Percentiles rank a stretch among this genome's conserved stretches.
phyloP scores from a whole-genome alignment of 2,329 filamentous ascomycete species.

The Aspergillus texensis region DNA sequence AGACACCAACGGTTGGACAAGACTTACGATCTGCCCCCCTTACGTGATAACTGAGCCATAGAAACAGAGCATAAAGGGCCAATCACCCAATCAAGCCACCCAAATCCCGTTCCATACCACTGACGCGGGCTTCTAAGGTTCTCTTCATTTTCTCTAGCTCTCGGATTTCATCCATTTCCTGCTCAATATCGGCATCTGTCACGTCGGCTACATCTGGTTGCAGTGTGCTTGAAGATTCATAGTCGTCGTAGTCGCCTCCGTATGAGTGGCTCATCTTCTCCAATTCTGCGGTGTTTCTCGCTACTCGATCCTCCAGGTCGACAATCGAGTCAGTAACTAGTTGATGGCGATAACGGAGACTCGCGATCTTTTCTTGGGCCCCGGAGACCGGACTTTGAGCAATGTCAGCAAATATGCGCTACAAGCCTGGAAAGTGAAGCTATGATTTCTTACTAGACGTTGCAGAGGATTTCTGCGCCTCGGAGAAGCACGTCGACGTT shows the following conservation, averaged over 20 bases:
- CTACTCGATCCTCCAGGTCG: slow-evolving; percentile 79
- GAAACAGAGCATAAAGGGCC: background rate
- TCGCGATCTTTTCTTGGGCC: slow-evolving; percentile 73
- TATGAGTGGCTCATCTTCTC: slow-evolving; percentile 68
- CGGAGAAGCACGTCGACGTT: slow-evolving; percentile 83
- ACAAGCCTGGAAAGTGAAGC: background rate
- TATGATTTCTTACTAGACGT: slow-evolving; percentile 67
- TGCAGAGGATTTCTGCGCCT: slow-evolving; percentile 87
- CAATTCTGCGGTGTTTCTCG: slow-evolving; percentile 73
- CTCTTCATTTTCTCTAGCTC: slow-evolving; percentile 67
- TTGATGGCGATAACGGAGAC: slow-evolving; percentile 70
- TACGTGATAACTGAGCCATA: background rate
- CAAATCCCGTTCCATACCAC: slow-evolving; percentile 69
- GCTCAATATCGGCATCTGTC: slow-evolving; percentile 47
- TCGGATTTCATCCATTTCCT: slow-evolving; percentile 57
- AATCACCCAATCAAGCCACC: slow-evolving; percentile 59
- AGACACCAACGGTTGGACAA: background rate
- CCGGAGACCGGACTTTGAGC: slow-evolving; percentile 69
- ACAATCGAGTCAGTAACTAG: slow-evolving; percentile 73
- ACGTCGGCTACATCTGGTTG: slow-evolving; percentile 30
- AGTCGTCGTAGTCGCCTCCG: slow-evolving; percentile 58
- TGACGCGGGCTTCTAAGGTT: slow-evolving; percentile 64
- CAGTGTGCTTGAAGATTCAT: slow-evolving; percentile 46
- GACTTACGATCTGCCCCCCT: background rate
- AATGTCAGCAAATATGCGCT: slow-evolving; percentile 18